phyloP scores from a whole-genome alignment of 768 basidiomycete species.

The Hypsizygus marmoreus region DNA sequence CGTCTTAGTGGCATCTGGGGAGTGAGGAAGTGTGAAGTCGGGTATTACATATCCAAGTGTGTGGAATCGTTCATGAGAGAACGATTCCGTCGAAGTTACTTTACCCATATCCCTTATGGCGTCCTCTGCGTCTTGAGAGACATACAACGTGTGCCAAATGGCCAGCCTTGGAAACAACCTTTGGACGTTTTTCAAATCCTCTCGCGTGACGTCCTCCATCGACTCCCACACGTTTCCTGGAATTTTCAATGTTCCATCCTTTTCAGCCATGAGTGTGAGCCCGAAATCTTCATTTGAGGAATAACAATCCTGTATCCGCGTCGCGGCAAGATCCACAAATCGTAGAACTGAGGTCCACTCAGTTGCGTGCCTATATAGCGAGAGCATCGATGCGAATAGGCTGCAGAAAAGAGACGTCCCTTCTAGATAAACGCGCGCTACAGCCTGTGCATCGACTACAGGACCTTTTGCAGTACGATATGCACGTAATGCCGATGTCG shows the following conservation, averaged over 20 bases:
- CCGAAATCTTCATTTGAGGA: constrained; percentile 4
- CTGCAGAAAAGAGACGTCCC: not conserved
- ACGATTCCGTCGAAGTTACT: no score
- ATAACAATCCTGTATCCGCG: not conserved
- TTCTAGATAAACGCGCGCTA: constrained; percentile 5
- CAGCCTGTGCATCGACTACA: constrained; percentile 6
- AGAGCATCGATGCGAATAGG: constrained; percentile 9
- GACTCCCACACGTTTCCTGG: constrained; percentile 1
- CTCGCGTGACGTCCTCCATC: constrained; percentile 2
- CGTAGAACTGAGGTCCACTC: constrained; percentile 10
- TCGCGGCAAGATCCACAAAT: not conserved
- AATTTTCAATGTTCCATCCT: not conserved
- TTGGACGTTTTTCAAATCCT: not conserved
- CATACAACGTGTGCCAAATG: no score
- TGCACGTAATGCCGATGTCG: no score
- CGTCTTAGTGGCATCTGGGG: no score
- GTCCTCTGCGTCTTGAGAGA: no score
- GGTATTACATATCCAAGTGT: no score
- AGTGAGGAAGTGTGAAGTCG: no score
- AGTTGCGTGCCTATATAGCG: constrained; percentile 5
- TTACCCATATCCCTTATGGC: no score
- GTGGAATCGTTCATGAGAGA: no score
- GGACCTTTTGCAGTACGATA: no score
- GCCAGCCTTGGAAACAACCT: constrained; percentile 6
- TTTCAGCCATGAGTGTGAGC: not conserved